Percentiles rank a stretch among this genome's conserved stretches.
Evolutionary conservation across 1,284 basidiomycete genomes (phyloP).

Genomic region (Trametes hirsuta): DNA sequence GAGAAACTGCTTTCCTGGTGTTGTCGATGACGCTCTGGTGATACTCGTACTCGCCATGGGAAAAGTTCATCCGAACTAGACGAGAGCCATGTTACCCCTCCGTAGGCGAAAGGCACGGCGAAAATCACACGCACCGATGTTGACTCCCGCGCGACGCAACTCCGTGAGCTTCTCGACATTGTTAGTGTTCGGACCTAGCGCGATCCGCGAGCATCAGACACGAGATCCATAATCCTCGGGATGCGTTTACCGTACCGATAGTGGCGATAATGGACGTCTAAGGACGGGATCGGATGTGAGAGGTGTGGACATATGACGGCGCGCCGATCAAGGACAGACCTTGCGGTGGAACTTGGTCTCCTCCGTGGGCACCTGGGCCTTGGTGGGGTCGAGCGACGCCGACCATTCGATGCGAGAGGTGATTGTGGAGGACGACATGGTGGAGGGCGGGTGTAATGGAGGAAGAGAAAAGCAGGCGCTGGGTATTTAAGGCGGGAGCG

Average conservation of each 20-base stretch:
- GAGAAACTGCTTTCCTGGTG: slow-evolving; percentile 81
- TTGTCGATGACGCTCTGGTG: slow-evolving; percentile 98
- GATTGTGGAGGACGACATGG: slow-evolving; percentile 45
- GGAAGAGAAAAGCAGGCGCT: slow-evolving; percentile 15
- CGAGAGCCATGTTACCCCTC: slow-evolving; percentile 5
- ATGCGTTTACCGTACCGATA: slow-evolving; percentile 65
- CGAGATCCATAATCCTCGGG: slow-evolving; percentile 3
- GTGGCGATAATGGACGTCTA: slow-evolving; percentile 97
- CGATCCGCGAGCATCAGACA: slow-evolving; percentile 16
- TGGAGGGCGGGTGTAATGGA: slow-evolving; percentile 20
- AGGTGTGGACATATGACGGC: slow-evolving; percentile 8
- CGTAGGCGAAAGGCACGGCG: not conserved
- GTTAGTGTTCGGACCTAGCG: slow-evolving; percentile 88
- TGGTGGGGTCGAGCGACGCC: slow-evolving; percentile 75
- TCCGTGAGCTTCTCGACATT: slow-evolving; percentile 82
- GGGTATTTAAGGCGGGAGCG: slow-evolving; percentile 29
- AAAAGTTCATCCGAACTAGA: slow-evolving; percentile 97
- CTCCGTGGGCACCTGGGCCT: slow-evolving; percentile 68
- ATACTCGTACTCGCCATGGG: slow-evolving; percentile 95
- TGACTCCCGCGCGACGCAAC: slow-evolving; percentile 88
- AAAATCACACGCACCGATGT: slow-evolving; percentile 75
- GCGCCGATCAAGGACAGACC: slow-evolving; percentile 49
- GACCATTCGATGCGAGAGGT: slow-evolving; percentile 92
- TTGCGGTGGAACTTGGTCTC: slow-evolving; percentile 89
- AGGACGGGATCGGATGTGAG: slow-evolving; percentile 5